Evolutionary conservation across 805 yeast genomes (phyloP).

Genomic region (Starmerella scarabaei): DNA sequence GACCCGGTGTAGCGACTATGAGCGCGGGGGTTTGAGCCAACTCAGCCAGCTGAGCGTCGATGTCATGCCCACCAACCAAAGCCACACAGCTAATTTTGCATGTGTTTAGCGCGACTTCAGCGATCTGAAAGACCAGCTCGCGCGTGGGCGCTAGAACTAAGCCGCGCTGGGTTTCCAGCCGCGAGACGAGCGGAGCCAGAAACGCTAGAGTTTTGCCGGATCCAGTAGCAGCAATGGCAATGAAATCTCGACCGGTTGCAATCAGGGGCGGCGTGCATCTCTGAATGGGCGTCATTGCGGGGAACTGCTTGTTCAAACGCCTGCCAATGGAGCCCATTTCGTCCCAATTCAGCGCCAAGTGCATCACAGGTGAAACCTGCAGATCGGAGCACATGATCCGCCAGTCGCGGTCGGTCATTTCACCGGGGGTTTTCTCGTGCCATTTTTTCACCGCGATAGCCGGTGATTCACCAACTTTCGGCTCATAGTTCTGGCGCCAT

Average conservation of each 20-base stretch:
- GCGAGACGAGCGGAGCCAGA: slow-evolving; percentile 52
- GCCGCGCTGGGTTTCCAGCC: slow-evolving; percentile 39
- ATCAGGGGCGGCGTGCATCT: slow-evolving; percentile 74
- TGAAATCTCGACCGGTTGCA: slow-evolving; percentile 44
- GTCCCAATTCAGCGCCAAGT: slow-evolving; percentile 54
- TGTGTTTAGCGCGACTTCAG: slow-evolving; percentile 41
- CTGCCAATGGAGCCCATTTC: slow-evolving; percentile 30
- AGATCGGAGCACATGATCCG: slow-evolving; percentile 69
- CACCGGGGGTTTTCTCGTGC: slow-evolving; percentile 48
- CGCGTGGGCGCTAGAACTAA: slow-evolving; percentile 82
- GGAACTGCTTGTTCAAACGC: slow-evolving; percentile 34
- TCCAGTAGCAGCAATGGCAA: slow-evolving; percentile 94
- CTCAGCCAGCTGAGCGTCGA: slow-evolving; percentile 55
- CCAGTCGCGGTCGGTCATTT: slow-evolving; percentile 83
- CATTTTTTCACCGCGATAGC: too few relatives aligned
- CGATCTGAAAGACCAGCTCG: slow-evolving; percentile 83
- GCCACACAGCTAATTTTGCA: slow-evolving; percentile 37
- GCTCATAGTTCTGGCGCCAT: too few relatives aligned
- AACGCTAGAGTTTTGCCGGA: slow-evolving; percentile 88
- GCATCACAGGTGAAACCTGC: slow-evolving; percentile 43
- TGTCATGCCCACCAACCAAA: slow-evolving; percentile 81
- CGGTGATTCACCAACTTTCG: too few relatives aligned
- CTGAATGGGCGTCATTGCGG: slow-evolving; percentile 80
- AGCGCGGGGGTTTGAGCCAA: slow-evolving; percentile 31
- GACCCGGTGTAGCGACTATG: slow-evolving; percentile 88